Conservation (phyloP, 345 rosid genomes). For the Populus davidiana region DNA sequence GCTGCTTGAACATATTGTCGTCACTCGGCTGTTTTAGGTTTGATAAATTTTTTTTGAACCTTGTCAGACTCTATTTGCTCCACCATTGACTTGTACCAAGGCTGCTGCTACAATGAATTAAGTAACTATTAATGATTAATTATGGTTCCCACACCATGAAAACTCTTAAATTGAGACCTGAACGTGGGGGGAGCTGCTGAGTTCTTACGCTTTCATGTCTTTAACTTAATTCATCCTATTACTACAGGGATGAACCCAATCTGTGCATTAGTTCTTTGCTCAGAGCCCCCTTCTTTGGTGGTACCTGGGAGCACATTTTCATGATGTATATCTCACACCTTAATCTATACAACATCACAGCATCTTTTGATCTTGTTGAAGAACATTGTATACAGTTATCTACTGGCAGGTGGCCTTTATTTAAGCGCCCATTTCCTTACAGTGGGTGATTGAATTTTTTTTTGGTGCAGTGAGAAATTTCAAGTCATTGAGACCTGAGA, state of each 20-base stretch:
- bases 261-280: background rate
- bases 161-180: too few relatives aligned
- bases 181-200: background rate
- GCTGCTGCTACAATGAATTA: too few relatives aligned
- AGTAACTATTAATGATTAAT: background rate
- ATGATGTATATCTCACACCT: background rate
- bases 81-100: too few relatives aligned
- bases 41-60: too few relatives aligned
- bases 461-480: conserved; percentile 50
- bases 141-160: background rate
- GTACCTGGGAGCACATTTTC: background rate
- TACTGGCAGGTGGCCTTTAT: background rate
- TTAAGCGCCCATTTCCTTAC: background rate
- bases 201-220: too few relatives aligned
- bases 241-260: too few relatives aligned
- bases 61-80: too few relatives aligned
- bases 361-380: background rate
- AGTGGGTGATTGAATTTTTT: background rate
- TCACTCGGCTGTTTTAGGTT: too few relatives aligned
- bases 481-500: conserved; percentile 52
- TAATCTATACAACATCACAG: background rate
- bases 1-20: too few relatives aligned
- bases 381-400: background rate
- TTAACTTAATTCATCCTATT: too few relatives aligned
- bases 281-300: background rate